A percentile compares a stretch with the other conserved stretches of the same genome.
Evolutionary conservation across 352 stramenopile species (phyloP).

Genomic region (Blastocystis sp.): DNA sequence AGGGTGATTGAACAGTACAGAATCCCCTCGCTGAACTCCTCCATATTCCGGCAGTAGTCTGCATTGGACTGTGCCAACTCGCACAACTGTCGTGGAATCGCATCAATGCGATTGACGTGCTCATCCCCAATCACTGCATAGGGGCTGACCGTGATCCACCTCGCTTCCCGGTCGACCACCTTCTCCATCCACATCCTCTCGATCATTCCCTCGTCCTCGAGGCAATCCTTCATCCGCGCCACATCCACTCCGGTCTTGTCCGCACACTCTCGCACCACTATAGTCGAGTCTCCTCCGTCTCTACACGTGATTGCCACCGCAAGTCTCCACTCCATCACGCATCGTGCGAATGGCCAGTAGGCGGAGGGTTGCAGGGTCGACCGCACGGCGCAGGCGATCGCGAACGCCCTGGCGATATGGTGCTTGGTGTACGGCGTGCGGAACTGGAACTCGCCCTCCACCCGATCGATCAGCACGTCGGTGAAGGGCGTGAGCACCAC

Average conservation of each 20-base stretch:
- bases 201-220: neutral
- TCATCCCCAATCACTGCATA: neutral
- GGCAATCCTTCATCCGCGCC: neutral
- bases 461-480: neutral
- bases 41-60: neutral
- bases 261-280: neutral
- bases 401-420: neutral
- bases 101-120: conserved; percentile 7
- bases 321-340: neutral
- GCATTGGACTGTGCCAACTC: neutral
- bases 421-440: conserved; percentile 3
- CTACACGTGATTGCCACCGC: neutral
- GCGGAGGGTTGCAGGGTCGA: neutral
- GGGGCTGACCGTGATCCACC: conserved; percentile 18
- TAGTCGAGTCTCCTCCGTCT: neutral
- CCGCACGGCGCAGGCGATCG: neutral
- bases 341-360: conserved; percentile 30
- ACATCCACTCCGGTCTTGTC: conserved; percentile 1
- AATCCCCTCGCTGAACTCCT: neutral
- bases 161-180: neutral
- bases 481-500: neutral
- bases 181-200: neutral
- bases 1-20: neutral
- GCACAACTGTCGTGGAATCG: neutral
- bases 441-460: neutral